A percentile compares a stretch with the other conserved stretches of the same genome.
phyloP scores from a whole-genome alignment of 164 flowering plant genomes.

The Malania oleifera region DNA sequence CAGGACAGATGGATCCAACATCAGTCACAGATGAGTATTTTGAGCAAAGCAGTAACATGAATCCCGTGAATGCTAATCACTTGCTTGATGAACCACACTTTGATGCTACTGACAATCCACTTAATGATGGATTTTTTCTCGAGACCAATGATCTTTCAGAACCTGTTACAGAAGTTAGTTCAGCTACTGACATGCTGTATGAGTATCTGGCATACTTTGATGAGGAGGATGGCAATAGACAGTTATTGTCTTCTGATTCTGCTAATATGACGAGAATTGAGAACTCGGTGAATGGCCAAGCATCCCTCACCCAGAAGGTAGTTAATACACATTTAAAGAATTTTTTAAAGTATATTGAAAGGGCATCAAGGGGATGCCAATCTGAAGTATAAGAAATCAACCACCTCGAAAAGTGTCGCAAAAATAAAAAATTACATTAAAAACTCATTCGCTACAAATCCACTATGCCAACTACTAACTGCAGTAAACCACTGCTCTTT shows the following conservation, averaged over 20 bases:
- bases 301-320: constrained; percentile 27
- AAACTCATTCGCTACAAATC: too few species aligned
- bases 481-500: too few species aligned
- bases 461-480: too few species aligned
- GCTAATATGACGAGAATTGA: constrained; percentile 19
- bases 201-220: constrained; percentile 47
- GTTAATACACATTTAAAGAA: not conserved
- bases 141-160: constrained; percentile 45
- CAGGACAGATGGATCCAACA: not conserved
- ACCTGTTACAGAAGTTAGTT: constrained; percentile 23
- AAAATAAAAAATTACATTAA: too few species aligned
- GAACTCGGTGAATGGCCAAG: constrained; percentile 15
- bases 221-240: constrained; percentile 26
- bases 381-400: too few species aligned
- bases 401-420: too few species aligned
- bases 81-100: constrained; percentile 30
- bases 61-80: constrained; percentile 19
- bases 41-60: constrained; percentile 5
- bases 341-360: too few species aligned
- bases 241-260: constrained; percentile 19
- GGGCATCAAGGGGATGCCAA: too few species aligned
- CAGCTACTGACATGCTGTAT: constrained; percentile 34
- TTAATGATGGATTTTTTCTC: constrained; percentile 31
- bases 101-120: constrained; percentile 25
- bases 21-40: not conserved